These are phyloP conservation scores for Picea mariana DNA, from an alignment of 83 land plant species.

Conservation along the genomic window DNA sequence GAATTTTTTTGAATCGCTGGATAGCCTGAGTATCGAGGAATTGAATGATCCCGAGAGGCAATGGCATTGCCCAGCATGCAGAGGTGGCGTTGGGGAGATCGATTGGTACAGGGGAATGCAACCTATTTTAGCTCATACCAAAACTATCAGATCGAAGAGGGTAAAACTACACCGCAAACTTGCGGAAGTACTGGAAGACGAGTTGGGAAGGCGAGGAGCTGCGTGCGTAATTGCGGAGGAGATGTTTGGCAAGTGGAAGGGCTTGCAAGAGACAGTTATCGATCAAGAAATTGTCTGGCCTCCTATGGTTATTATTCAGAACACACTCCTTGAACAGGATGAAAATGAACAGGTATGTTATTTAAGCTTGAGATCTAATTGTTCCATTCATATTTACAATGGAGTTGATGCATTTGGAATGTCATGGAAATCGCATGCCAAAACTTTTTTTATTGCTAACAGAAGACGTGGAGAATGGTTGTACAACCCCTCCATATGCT, in stretches of 20 bases:
- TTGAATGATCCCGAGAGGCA: conserved; percentile 61
- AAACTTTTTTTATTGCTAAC: no score
- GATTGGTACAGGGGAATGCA: conserved; percentile 76
- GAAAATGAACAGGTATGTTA: conserved; percentile 60
- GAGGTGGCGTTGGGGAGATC: conserved; percentile 70
- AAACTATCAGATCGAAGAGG: conserved; percentile 47
- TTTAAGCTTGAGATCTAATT: no score
- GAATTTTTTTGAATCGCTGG: conserved; percentile 49
- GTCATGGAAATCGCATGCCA: no score
- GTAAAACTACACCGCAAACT: conserved; percentile 60
- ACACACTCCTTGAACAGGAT: conserved; percentile 51
- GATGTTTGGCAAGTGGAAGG: conserved; percentile 66
- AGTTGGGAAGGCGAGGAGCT: conserved; percentile 49
- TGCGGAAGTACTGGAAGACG: conserved; percentile 60
- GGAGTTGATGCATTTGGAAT: no score
- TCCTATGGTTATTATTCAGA: conserved; percentile 61
- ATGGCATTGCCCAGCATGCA: conserved; percentile 85
- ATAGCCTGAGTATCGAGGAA: conserved; percentile 43
- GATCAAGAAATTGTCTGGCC: conserved; percentile 77
- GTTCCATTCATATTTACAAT: no score
- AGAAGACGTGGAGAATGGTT: no score
- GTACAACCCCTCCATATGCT: no score
- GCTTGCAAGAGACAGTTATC: conserved; percentile 23
- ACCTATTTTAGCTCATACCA: conserved; percentile 66
- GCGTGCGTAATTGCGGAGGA: conserved; percentile 45